phyloP scores from a whole-genome alignment of 768 basidiomycete genomes.

The Psilocybe cubensis region DNA sequence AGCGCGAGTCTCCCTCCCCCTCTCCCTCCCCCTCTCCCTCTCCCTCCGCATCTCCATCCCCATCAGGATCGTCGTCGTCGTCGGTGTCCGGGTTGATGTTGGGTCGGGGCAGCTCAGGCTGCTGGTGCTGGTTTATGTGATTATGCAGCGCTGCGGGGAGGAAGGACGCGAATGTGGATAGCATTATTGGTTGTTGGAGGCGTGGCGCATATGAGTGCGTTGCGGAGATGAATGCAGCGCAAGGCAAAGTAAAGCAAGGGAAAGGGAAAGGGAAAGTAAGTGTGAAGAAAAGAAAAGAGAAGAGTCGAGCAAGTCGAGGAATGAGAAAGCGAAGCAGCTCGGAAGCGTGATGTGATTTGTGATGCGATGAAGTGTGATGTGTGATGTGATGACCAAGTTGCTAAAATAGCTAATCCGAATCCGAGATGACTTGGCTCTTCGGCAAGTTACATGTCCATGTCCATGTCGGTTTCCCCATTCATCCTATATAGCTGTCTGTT shows the following conservation, averaged over 20 bases:
- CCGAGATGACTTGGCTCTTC: not conserved
- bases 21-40: not conserved
- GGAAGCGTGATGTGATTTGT: too few species aligned
- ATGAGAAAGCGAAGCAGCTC: too few species aligned
- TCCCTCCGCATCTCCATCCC: not conserved
- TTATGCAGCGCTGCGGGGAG: slow-evolving; percentile 52
- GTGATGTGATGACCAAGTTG: too few species aligned
- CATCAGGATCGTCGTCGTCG: slow-evolving; percentile 37
- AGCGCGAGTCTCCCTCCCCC: not conserved
- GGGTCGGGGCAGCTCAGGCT: slow-evolving; percentile 24
- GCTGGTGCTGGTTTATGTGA: slow-evolving; percentile 30
- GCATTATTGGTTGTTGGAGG: slow-evolving; percentile 38
- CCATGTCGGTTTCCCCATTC: too few species aligned
- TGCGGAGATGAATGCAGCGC: not conserved
- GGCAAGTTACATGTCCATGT: not conserved
- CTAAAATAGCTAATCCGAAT: not conserved
- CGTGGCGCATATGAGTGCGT: not conserved
- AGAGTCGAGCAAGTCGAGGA: too few species aligned
- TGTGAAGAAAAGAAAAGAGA: not conserved
- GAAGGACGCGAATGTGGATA: slow-evolving; percentile 54
- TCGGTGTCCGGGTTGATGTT: slow-evolving; percentile 26
- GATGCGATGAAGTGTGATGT: too few species aligned
- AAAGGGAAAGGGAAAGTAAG: not conserved
- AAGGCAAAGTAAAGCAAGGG: not conserved
- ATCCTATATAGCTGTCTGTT: too few species aligned